phyloP scores from a whole-genome alignment of 352 stramenopile species.

The Globisporangium emineosum region DNA sequence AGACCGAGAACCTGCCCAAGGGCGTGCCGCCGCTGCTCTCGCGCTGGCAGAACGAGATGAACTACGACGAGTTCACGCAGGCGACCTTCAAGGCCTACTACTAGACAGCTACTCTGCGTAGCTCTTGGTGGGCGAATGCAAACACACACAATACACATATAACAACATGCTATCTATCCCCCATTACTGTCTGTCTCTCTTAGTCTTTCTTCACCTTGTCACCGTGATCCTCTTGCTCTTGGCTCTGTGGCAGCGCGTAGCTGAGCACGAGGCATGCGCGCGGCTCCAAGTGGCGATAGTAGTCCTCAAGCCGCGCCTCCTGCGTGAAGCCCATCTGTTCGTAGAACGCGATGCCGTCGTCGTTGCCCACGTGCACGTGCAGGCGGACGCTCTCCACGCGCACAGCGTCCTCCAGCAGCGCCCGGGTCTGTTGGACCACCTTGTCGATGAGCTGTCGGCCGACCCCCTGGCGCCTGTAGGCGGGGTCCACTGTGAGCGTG shows the following conservation, averaged over 20 bases:
- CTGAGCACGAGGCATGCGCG: constrained; percentile 50
- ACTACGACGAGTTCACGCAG: constrained; percentile 91
- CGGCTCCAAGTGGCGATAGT: constrained; percentile 64
- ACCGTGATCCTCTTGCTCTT: background rate
- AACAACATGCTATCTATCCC: constrained; percentile 7
- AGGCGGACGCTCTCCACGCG: constrained; percentile 30
- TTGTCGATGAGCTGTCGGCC: constrained; percentile 32
- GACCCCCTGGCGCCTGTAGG: constrained; percentile 36
- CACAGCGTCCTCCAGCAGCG: constrained; percentile 6
- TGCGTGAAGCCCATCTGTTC: constrained; percentile 43
- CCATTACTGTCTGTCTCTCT: background rate
- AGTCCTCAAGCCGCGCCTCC: constrained; percentile 43
- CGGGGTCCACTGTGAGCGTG: constrained; percentile 35
- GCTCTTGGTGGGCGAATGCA: background rate
- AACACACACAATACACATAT: background rate
- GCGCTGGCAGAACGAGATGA: constrained; percentile 86
- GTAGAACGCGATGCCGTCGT: constrained; percentile 65
- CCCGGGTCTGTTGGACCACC: constrained; percentile 26
- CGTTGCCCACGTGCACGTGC: constrained; percentile 62
- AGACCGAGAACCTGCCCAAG: constrained; percentile 73
- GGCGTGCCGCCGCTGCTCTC: constrained; percentile 81
- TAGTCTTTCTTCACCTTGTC: background rate
- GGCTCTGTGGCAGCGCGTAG: constrained; percentile 20
- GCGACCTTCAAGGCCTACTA: constrained; percentile 92
- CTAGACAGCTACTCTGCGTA: constrained; percentile 16